A percentile compares a stretch with the other conserved stretches of the same genome.
These are phyloP conservation scores for Kwoniella europaea DNA, from an alignment of 768 basidiomycete genomes.

Conservation along the genomic window DNA sequence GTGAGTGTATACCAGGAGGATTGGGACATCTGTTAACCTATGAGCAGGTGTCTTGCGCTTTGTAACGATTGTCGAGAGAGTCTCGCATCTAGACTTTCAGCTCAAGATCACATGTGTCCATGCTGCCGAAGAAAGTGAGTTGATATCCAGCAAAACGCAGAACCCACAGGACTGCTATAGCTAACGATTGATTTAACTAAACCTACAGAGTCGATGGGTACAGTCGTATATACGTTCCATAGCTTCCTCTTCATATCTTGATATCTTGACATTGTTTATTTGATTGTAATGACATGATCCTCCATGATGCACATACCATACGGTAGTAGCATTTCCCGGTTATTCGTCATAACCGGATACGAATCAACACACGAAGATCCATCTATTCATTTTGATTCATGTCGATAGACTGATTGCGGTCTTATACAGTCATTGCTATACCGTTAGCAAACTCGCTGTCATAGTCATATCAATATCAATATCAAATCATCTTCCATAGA, in stretches of 20 bases:
- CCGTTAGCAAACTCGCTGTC: no score
- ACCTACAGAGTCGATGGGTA: constrained; percentile 47
- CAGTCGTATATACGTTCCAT: constrained; percentile 50
- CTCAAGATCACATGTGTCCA: constrained; percentile 53
- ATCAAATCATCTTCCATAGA: no score
- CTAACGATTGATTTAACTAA: neutral
- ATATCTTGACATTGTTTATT: no score
- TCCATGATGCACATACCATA: neutral
- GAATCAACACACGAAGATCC: no score
- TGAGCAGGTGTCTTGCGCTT: constrained; percentile 43
- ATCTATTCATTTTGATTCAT: no score
- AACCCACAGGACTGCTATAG: neutral
- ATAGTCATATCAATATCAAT: no score
- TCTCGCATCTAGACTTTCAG: constrained; percentile 47
- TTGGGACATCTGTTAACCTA: no score
- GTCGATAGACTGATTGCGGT: no score
- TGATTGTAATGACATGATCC: no score
- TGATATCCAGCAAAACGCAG: neutral
- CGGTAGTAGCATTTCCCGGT: no score
- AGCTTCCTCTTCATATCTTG: neutral
- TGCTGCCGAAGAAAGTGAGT: constrained; percentile 46
- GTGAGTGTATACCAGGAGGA: constrained; percentile 10
- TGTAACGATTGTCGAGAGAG: constrained; percentile 54
- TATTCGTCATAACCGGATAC: no score
- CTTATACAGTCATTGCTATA: no score